Conservation (phyloP, 345 rosid genomes). For the Tarenaya hassleriana region DNA sequence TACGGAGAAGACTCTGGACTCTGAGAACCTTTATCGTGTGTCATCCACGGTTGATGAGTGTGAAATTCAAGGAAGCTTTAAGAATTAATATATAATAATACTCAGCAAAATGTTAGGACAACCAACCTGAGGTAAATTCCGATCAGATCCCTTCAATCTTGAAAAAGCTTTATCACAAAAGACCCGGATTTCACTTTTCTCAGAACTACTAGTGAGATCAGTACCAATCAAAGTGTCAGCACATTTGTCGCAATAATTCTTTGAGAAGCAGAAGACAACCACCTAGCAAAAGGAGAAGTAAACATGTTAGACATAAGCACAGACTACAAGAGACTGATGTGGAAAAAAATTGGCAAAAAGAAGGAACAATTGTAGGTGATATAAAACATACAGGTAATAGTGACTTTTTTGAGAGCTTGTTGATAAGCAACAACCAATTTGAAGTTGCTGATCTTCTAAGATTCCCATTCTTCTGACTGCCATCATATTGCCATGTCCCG, state of each 20-base stretch:
- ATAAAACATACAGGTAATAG: slow-evolving; percentile 63
- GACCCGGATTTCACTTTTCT: slow-evolving; percentile 80
- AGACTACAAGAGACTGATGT: too few relatives aligned
- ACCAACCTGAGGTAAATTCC: slow-evolving; percentile 89
- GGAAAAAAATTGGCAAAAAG: neutral
- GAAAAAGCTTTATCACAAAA: slow-evolving; percentile 97
- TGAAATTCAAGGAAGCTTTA: slow-evolving; percentile 19
- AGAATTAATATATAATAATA: slow-evolving; percentile 15
- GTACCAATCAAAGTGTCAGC: slow-evolving; percentile 64
- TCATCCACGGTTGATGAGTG: slow-evolving; percentile 23
- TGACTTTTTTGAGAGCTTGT: slow-evolving; percentile 76
- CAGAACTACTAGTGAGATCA: slow-evolving; percentile 76
- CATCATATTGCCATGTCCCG: slow-evolving; percentile 42
- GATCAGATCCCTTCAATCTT: slow-evolving; percentile 90
- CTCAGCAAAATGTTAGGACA: slow-evolving; percentile 15
- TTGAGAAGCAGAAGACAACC: slow-evolving; percentile 90
- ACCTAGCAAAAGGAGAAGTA: slow-evolving; percentile 39
- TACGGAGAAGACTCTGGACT: slow-evolving; percentile 77
- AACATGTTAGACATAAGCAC: neutral
- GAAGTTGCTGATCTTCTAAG: slow-evolving; percentile 74
- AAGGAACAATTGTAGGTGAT: slow-evolving; percentile 3
- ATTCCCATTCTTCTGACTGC: slow-evolving; percentile 62
- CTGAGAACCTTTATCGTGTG: slow-evolving; percentile 60
- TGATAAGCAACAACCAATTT: slow-evolving; percentile 72
- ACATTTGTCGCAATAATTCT: slow-evolving; percentile 90